Evolutionary conservation across 805 yeast genomes (phyloP), one percentile per base, ranked within the genome.

Genomic region (Wickerhamiella azyma): DNA sequence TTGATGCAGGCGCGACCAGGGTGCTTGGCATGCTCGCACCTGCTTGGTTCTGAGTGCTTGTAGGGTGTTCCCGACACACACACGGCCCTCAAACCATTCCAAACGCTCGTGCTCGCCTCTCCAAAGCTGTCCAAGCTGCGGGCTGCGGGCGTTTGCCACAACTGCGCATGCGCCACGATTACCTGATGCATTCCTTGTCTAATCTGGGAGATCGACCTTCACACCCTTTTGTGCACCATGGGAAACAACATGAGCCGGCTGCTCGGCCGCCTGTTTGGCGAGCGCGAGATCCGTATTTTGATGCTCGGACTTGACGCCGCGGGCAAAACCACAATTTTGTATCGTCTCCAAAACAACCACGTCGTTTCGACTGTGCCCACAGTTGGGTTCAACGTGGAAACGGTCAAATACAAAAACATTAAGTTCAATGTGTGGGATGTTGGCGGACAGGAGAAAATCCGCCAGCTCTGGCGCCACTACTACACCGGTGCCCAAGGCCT

Each of bases 401-500:
- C 89, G 3, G 84, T 84, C 51, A 77, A 81, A 48, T 83, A 80
- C 64, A 81, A 79, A 61, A 82, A 82, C 62, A 79, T 83, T 48
- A 78, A 82, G 47, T 82, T 84, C 67, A 85, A 85, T 50, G 86
- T 84, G 60, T 84, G 94, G 94, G 94, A 84, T 64, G 92, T 92
- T 50, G 96, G 96, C 66, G 96, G 96, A 61, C 96, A 85, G 68
- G 94, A 83, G 58, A 71, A 94, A 63, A 75, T 86, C 55, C 76
- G 96, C 59, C 94, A 94, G 0, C 70, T 88, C 48, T 88, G 97
- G 96, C 77, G 96, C 64, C 96, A 88, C 61, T 88, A 88, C 66
- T 85, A 82, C 65, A 83, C 94, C 10, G 94, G 94, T 33, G 85
- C 96, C 4, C 82, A 85, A 59, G 95, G 94, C 9, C 71, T 88